Evolutionary conservation across 1,139 yeast species (phyloP), one percentile per base, ranked within the genome.

Genomic region (Scheffersomyces cryptocercus): DNA sequence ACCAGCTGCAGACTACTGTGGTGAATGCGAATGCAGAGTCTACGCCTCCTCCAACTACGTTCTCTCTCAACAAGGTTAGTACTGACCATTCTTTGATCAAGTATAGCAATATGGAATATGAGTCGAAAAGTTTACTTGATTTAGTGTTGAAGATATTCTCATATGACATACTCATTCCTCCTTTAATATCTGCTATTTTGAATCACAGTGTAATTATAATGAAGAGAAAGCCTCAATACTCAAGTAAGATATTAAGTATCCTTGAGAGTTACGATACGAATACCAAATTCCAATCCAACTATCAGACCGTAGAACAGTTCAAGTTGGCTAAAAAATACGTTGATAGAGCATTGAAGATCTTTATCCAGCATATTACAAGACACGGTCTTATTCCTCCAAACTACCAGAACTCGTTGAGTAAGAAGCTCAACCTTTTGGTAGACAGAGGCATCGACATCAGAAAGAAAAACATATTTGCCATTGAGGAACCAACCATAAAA

Each of bases 101-200:
- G 46, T 72, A 69, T 42, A 61, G 70, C 36, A 55, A 51, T 10
- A 66, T 89, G 52, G 90, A 86, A 53, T 80, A 85, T 7, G 96
- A 91, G 61, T 86, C 93, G 0, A 77, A 75, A 43, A 83, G 79
- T 2, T 69, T 87, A 40, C 68, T 93, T 39, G 96, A 89, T 51
- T 64, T 81, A 39, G 62, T 91, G 33, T 67, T 89, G 39, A 69
- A 73, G 39, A 70, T 78, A 16, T 70, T 90, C 44, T 69, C 72
- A 32, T 80, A 74, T 29, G 85, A 82, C 47, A 71, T 81, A 40
- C 63, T 84, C 49, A 72, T 82, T 3, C 67, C 85, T 1, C 79
- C 83, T 3, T 52, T 83, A 3, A 75, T 82, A 34, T 73, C 84
- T 5, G 81, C 86, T 2, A 67, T 82, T 1, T 62, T 82, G 28